A percentile compares a stretch with the other conserved stretches of the same genome.
Evolutionary conservation across 139 green algal genomes (phyloP).

Genomic region (Chlamydomonas applanata): DNA sequence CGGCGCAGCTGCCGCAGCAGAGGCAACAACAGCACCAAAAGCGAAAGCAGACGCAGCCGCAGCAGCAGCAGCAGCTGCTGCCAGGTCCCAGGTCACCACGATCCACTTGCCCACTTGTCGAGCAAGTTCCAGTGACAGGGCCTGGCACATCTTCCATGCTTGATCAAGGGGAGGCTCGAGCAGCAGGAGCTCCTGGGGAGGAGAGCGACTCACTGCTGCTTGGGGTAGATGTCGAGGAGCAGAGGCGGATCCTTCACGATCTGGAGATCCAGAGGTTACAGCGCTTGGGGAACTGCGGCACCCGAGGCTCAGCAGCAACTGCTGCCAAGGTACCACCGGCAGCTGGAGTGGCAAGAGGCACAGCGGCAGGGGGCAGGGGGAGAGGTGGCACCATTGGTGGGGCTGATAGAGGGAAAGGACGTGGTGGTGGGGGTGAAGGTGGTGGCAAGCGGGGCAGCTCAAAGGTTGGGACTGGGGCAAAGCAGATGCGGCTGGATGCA

Average conservation of each 20-base stretch:
- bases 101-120: no score
- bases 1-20: neutral
- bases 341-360: no score
- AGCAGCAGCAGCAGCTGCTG: neutral
- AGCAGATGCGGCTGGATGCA: no score
- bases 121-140: no score
- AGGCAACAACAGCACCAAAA: neutral
- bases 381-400: neutral
- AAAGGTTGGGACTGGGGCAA: no score
- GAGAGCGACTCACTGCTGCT: neutral
- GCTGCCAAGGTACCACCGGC: no score
- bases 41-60: neutral
- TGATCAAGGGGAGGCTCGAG: neutral
- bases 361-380: neutral
- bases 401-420: no score
- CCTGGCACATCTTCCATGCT: no score
- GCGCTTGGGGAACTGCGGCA: constrained; percentile 1
- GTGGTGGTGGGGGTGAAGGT: no score
- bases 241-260: constrained; percentile 31
- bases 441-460: no score
- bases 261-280: constrained; percentile 27
- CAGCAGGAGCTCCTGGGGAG: neutral
- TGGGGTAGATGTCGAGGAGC: constrained; percentile 27
- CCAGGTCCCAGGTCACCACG: no score
- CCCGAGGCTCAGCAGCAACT: neutral